A percentile compares a stretch with the other conserved stretches of the same genome.
These are phyloP conservation scores for Myxozyma mucilagina DNA, from an alignment of 805 yeast genomes.

Conservation along the genomic window DNA sequence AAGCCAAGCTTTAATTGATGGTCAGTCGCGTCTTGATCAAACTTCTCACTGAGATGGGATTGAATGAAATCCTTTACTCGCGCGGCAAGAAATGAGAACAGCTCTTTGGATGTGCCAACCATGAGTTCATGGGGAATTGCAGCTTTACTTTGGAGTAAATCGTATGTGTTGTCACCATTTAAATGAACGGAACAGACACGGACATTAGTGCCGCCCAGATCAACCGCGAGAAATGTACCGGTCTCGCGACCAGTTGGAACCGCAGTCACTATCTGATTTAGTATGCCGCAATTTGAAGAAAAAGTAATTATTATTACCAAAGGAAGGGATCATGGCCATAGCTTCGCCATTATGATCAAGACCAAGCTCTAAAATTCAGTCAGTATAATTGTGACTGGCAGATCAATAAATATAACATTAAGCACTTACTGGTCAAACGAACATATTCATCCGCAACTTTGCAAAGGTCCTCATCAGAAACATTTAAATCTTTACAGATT, in stretches of 20 bases:
- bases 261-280: constrained; percentile 55
- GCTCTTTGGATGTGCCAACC: constrained; percentile 63
- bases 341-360: constrained; percentile 37
- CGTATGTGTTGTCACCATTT: constrained; percentile 63
- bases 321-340: constrained; percentile 83
- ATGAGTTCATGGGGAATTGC: constrained; percentile 78
- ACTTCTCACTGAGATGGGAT: constrained; percentile 60
- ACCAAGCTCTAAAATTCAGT: constrained; percentile 33
- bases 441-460: constrained; percentile 35
- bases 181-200: constrained; percentile 86
- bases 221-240: constrained; percentile 86
- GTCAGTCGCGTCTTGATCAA: constrained; percentile 37
- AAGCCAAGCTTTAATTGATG: constrained; percentile 73
- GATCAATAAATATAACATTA: not conserved
- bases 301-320: constrained; percentile 27
- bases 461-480: constrained; percentile 27
- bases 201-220: constrained; percentile 94
- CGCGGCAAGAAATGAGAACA: constrained; percentile 73
- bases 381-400: constrained; percentile 1
- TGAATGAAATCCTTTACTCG: constrained; percentile 65
- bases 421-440: constrained; percentile 22
- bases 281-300: not conserved
- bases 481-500: constrained; percentile 7
- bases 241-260: constrained; percentile 83
- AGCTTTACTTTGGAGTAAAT: constrained; percentile 70